Base-by-base conservation (phyloP, 345 rosid genomes). In the Aurinia saxatilis region DNA sequence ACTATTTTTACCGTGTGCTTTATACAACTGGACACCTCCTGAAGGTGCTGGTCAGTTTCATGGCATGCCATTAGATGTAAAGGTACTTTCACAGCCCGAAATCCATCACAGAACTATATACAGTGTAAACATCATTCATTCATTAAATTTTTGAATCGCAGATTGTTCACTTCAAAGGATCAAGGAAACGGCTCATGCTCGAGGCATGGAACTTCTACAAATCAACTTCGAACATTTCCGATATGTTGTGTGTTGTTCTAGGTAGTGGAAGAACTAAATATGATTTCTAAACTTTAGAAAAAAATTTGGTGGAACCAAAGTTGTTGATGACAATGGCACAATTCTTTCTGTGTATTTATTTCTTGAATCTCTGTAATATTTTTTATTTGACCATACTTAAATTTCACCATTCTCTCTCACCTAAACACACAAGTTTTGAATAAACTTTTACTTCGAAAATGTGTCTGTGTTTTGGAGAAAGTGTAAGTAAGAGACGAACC, bases 41-140 rank as follows among this genome's bases (percentile, higher is more conserved):
- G 99, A 90, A 69, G 97, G 96, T 41, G 96, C 97, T 29, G 96
- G 99, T 66, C 99, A 93, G 72, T 93, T 90, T 71, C 99, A 82
- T 42, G 99, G 97, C 80, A 82, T 93, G 97, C 97, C 96, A 29
- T 75, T 90, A 71, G 90, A 93, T 65, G 91, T 92, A 39, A 85
- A 89, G 96, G 95, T 91, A 77, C 64, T 45, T 40, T 38, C 50
- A 42, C 13, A 45, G 29, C 38, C 35, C 16, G 12, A 8, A 64
- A 53, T 21, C 11, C 29, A 50, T 38, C 27, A 46, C 13, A 34
- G 11, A 34, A 1, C 3, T 34, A 34, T 27, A 27, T 27, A 5
- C 25, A 21, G 25, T 27, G 5, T 27, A 27, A 1, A 27, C 14
- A 27, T 4, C 31, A 56, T 5, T 30, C 40, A 17, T 15, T 36